Conservation (phyloP, 257 asterid genomes). For the Capsicum rhomboideum region DNA sequence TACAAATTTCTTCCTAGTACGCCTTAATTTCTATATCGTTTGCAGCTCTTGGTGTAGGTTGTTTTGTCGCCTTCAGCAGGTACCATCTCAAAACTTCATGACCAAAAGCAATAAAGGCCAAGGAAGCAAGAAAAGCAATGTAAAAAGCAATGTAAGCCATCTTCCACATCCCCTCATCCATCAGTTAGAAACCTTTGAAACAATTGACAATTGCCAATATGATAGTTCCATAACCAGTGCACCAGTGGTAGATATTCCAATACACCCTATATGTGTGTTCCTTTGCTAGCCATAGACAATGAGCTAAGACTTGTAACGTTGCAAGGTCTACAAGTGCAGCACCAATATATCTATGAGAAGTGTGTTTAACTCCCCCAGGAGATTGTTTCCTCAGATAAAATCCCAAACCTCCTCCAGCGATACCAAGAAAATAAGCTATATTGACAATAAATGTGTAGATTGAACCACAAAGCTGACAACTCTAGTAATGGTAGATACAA, state of each 20-base stretch:
- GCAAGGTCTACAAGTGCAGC: background rate
- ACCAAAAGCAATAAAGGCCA: background rate
- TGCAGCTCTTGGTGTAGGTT: background rate
- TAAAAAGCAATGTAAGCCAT: background rate
- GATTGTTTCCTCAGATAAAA: background rate
- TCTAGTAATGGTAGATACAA: background rate
- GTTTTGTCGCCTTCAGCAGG: background rate
- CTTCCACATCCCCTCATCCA: background rate
- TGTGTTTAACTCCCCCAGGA: background rate
- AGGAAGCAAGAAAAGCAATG: background rate
- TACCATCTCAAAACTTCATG: background rate
- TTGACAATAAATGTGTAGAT: conserved; percentile 1
- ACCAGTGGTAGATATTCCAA: background rate
- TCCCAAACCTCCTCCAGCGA: background rate
- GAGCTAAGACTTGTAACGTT: background rate
- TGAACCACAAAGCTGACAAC: background rate
- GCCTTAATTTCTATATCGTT: background rate
- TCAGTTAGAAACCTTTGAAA: background rate
- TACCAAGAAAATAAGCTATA: background rate
- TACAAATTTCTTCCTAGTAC: too few species aligned
- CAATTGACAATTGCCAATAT: background rate
- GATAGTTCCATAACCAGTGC: background rate
- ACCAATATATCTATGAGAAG: background rate
- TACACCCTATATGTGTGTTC: background rate
- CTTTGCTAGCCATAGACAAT: background rate